A percentile compares a stretch with the other conserved stretches of the same genome.
Evolutionary conservation across 805 yeast genomes (phyloP).

Genomic region (Candida maesae): DNA sequence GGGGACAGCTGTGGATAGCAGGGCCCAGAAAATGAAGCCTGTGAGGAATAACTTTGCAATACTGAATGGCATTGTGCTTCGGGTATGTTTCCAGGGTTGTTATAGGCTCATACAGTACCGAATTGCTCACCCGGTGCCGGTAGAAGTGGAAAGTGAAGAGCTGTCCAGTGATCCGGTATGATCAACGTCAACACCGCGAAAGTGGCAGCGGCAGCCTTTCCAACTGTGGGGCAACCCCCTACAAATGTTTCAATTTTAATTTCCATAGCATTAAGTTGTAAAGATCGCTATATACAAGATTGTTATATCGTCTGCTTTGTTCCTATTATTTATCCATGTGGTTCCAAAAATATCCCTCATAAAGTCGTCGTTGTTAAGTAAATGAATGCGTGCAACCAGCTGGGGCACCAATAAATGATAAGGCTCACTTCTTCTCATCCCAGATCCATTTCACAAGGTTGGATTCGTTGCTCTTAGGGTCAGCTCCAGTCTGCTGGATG

Average conservation of each 20-base stretch:
- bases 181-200: too few species aligned
- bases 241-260: too few species aligned
- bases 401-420: too few species aligned
- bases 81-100: too few species aligned
- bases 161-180: too few species aligned
- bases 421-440: constrained; percentile 13
- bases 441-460: constrained; percentile 22
- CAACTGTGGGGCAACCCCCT: too few species aligned
- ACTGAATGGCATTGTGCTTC: not conserved
- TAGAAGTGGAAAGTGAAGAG: too few species aligned
- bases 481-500: constrained; percentile 21
- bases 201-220: not conserved
- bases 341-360: not conserved
- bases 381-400: not conserved
- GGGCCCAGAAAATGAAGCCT: not conserved
- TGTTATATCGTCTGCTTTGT: not conserved
- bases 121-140: too few species aligned
- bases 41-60: not conserved
- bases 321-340: not conserved
- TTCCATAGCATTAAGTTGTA: not conserved
- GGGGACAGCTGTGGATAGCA: not conserved
- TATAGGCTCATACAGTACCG: too few species aligned
- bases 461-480: constrained; percentile 4
- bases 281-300: not conserved
- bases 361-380: not conserved